A percentile compares a stretch with the other conserved stretches of the same genome.
Conservation (phyloP, 2,329 filamentous ascomycete genomes). For the Xylaria sp. region DNA sequence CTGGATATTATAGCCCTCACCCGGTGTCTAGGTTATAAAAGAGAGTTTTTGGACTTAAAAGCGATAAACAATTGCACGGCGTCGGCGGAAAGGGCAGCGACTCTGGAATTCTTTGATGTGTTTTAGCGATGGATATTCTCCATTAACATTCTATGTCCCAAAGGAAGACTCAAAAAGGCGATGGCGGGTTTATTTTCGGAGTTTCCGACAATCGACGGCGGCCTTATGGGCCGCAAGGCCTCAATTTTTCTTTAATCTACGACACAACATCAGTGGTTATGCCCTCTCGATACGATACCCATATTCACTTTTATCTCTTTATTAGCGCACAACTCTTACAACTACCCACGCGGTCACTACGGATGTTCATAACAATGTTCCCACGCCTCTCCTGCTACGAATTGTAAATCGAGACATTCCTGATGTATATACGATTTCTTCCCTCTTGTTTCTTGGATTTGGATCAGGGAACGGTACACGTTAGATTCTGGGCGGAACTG, state of each 20-base stretch:
- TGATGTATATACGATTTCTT: conserved; percentile 19
- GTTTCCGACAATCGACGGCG: neutral
- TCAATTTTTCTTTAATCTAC: conserved; percentile 7
- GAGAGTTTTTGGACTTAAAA: neutral
- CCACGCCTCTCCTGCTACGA: neutral
- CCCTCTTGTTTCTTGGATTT: neutral
- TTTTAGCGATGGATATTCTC: neutral
- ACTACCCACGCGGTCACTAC: neutral
- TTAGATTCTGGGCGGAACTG: conserved; percentile 12
- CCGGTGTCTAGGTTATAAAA: neutral
- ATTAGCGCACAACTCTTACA: conserved; percentile 1
- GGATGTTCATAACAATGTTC: neutral
- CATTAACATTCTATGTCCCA: neutral
- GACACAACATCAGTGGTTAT: conserved; percentile 3
- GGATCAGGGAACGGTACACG: conserved; percentile 16
- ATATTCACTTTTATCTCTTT: conserved; percentile 12
- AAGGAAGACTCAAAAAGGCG: conserved; percentile 7
- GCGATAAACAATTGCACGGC: conserved; percentile 21
- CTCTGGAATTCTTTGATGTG: neutral
- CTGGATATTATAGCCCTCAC: conserved; percentile 41
- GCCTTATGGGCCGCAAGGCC: conserved; percentile 9
- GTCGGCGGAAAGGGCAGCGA: conserved; percentile 25
- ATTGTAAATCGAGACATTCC: neutral
- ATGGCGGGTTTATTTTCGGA: neutral
- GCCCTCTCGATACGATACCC: conserved; percentile 32